Percentiles rank a stretch among this genome's conserved stretches.
These are phyloP conservation scores for Ascobolus immersus DNA, from an alignment of 495 filamentous ascomycete species.

Conservation along the genomic window DNA sequence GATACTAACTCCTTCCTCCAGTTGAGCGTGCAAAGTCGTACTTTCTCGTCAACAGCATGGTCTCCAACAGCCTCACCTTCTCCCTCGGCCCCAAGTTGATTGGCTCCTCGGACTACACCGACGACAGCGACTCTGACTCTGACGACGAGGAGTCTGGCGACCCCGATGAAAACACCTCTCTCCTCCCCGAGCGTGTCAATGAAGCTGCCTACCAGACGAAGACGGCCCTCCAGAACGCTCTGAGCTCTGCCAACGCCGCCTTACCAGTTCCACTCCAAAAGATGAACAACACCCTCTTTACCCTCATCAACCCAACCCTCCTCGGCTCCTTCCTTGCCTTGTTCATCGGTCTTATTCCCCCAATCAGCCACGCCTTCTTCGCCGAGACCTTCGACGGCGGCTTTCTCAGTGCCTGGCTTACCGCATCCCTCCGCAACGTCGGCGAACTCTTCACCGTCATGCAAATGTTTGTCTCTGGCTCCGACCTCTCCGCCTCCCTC, in stretches of 20 bases:
- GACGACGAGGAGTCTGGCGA: constrained; percentile 12
- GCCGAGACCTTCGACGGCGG: constrained; percentile 35
- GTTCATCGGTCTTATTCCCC: constrained; percentile 35
- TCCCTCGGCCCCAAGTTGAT: constrained; percentile 37
- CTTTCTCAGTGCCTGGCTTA: constrained; percentile 46
- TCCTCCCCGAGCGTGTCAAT: constrained; percentile 3
- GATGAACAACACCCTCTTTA: not conserved
- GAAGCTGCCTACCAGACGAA: not conserved
- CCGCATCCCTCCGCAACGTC: constrained; percentile 35
- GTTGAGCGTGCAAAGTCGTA: constrained; percentile 43
- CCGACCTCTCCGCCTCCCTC: constrained; percentile 20
- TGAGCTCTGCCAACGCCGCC: not conserved
- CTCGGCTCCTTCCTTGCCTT: constrained; percentile 37
- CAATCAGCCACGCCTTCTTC: constrained; percentile 43
- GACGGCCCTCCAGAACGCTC: not conserved
- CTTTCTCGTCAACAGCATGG: constrained; percentile 39
- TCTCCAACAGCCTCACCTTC: constrained; percentile 38
- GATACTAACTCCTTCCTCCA: constrained; percentile 5
- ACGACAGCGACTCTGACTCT: constrained; percentile 15
- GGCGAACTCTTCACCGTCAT: constrained; percentile 45
- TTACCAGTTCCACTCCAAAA: no score
- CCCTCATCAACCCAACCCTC: constrained; percentile 35
- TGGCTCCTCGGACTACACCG: constrained; percentile 7
- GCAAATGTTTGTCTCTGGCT: constrained; percentile 48
- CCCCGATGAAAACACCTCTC: constrained; percentile 9